Evolutionary conservation across 768 basidiomycete species (phyloP).

Genomic region (Phylloporus scabripes): DNA sequence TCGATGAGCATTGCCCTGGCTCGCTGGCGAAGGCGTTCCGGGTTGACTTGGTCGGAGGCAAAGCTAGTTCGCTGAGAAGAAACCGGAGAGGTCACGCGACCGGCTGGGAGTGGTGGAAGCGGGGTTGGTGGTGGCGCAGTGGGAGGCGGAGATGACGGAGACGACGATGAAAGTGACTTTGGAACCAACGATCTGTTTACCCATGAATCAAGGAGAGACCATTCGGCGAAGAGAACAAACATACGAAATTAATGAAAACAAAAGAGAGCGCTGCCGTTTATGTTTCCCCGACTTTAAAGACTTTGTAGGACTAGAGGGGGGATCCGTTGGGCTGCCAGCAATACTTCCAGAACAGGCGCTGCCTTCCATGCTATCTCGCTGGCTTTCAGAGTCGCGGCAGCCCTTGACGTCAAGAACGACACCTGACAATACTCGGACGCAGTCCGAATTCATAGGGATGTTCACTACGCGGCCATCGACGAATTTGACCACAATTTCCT

Average conservation of each 20-base stretch:
- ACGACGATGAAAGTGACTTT: slow-evolving; percentile 27
- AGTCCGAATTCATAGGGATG: slow-evolving; percentile 41
- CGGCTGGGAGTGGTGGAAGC: slow-evolving; percentile 28
- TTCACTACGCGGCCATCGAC: slow-evolving; percentile 49
- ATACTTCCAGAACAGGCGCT: slow-evolving; percentile 20
- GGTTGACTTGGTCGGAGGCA: slow-evolving; percentile 11
- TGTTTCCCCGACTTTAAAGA: slow-evolving; percentile 42
- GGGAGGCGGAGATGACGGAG: slow-evolving; percentile 18
- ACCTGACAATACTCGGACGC: slow-evolving; percentile 42
- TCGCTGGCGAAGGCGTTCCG: slow-evolving; percentile 47
- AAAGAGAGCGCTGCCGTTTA: slow-evolving; percentile 65
- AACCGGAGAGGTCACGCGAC: slow-evolving; percentile 25
- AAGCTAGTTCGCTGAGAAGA: slow-evolving; percentile 15
- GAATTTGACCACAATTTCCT: slow-evolving; percentile 48
- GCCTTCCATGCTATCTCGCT: slow-evolving; percentile 29
- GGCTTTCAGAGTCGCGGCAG: slow-evolving; percentile 35
- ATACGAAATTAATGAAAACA: slow-evolving; percentile 65
- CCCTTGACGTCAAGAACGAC: slow-evolving; percentile 51
- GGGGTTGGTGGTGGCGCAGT: slow-evolving; percentile 25
- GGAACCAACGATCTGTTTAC: slow-evolving; percentile 26
- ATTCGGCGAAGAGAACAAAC: neutral
- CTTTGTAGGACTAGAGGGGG: slow-evolving; percentile 17
- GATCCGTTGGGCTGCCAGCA: slow-evolving; percentile 15
- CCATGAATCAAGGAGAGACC: slow-evolving; percentile 1
- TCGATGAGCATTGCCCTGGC: slow-evolving; percentile 68